Base-by-base conservation (phyloP, 306 rosid genomes). In the Prunus fruticosa region DNA sequence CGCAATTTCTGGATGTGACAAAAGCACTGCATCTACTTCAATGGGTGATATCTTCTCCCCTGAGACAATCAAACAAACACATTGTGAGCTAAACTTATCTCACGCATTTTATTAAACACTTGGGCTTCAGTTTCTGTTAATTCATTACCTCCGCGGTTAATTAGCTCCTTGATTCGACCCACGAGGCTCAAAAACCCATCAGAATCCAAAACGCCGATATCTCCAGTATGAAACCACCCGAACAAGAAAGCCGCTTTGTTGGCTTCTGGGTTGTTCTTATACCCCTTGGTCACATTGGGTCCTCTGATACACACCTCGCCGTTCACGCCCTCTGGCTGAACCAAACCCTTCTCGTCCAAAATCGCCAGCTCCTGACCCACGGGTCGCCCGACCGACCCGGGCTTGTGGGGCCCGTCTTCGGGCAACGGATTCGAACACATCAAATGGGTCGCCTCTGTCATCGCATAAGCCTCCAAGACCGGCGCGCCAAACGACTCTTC, bases 11-110 rank as follows among this genome's bases (percentile, higher is more conserved):
- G 97, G 85, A 65, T 92, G 92, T 5, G 93, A 80, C 54, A 95
- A 64, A 16, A 95, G 89, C 57, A 92, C 96, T 2, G 93, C 87
- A 69, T 95, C 98, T 32, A 92, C 96, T 84, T 95, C 98, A 43
- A 92, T 89, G 8, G 98, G 98, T 56, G 98, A 95, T 82, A 95
- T 95, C 74, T 95, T 95, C 80, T 95, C 98, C 46, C 97, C 98
- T 94, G 77, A 15, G 73, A 73, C 10, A 32, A 79, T 13, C 13
- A 28, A 41, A 10, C 18, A 16, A 68, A 72, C 28, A 65, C 30
- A 61, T 5, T 61, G 60, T 46, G 12, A 27, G 38, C 56, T 14
- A 46, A 25, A 60, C 32, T 73, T 63, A n/a, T 11, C 22, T 7
- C 7, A 18, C 19, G 2, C 67, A 60, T 23, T 25, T 63, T 47